phyloP scores from a whole-genome alignment of 1,139 yeast genomes.

The Kurtzmaniella quercitrusa region DNA sequence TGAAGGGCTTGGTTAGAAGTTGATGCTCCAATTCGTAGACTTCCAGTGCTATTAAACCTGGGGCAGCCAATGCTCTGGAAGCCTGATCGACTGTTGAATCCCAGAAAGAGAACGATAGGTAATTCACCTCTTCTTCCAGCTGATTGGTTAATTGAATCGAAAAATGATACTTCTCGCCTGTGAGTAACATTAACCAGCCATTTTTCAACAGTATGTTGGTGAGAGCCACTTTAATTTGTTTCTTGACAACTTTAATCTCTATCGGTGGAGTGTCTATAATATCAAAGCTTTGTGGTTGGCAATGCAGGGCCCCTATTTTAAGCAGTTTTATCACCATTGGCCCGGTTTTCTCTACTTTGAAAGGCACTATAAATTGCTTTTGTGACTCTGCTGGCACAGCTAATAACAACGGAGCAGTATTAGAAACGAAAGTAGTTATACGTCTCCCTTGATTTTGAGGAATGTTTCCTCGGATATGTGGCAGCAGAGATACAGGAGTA shows the following conservation, averaged over 20 bases:
- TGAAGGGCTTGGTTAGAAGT: slow-evolving; percentile 55
- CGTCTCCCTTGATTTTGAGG: not conserved
- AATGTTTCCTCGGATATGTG: not conserved
- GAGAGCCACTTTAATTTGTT: slow-evolving; percentile 63
- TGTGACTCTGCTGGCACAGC: slow-evolving; percentile 26
- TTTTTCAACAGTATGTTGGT: slow-evolving; percentile 53
- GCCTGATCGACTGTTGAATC: slow-evolving; percentile 73
- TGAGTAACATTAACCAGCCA: slow-evolving; percentile 73
- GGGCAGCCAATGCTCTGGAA: slow-evolving; percentile 23
- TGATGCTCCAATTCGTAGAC: slow-evolving; percentile 74
- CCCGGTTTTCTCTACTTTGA: slow-evolving; percentile 32
- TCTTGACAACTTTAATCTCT: slow-evolving; percentile 45
- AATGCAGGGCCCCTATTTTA: slow-evolving; percentile 1
- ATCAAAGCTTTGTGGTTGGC: slow-evolving; percentile 12
- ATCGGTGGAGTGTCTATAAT: not conserved
- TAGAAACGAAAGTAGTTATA: not conserved
- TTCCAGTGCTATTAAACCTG: slow-evolving; percentile 47
- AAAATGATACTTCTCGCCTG: slow-evolving; percentile 63
- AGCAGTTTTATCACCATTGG: slow-evolving; percentile 29
- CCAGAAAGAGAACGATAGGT: slow-evolving; percentile 57
- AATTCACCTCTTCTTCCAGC: slow-evolving; percentile 52
- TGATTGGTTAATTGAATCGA: slow-evolving; percentile 53
- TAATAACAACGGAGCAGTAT: slow-evolving; percentile 2
- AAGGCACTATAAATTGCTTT: slow-evolving; percentile 31
- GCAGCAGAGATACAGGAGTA: not conserved